These are phyloP conservation scores for Fusarium tuaranense DNA, from an alignment of 2,329 filamentous ascomycete species.

Conservation along the genomic window DNA sequence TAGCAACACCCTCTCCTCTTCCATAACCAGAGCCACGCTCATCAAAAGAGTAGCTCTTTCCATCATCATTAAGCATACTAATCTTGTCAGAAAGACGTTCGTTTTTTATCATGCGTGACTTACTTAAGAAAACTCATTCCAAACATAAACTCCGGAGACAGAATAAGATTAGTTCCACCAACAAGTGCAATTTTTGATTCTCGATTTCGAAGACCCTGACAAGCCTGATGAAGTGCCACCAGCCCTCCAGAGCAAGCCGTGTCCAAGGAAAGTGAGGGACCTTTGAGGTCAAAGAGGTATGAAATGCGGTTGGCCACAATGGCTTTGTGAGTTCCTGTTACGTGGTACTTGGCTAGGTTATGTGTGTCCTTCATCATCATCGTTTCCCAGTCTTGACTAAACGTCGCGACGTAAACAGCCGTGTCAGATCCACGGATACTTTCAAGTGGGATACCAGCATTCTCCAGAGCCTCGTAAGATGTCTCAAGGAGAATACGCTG, in stretches of 20 bases:
- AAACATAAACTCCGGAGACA: not conserved
- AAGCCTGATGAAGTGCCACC: not conserved
- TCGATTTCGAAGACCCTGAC: not conserved
- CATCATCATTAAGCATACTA: not conserved
- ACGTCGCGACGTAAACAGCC: not conserved
- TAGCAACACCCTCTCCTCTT: not conserved
- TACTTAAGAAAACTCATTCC: not conserved
- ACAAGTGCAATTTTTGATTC: not conserved
- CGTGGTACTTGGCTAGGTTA: not conserved
- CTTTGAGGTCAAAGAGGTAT: not conserved
- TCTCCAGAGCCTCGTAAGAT: not conserved
- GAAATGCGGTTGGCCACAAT: not conserved
- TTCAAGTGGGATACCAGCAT: not conserved
- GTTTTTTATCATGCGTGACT: too few species aligned
- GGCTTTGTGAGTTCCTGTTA: not conserved
- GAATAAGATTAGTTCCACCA: not conserved
- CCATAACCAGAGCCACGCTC: not conserved
- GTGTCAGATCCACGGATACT: not conserved
- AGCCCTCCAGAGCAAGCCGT: not conserved
- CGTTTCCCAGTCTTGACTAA: not conserved
- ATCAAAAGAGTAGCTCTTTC: not conserved
- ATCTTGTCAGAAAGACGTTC: not conserved
- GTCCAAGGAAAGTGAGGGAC: not conserved
- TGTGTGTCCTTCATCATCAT: not conserved
- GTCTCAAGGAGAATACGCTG: not conserved